These are phyloP conservation scores for Mucuna pruriens DNA, from an alignment of 306 rosid genomes.

Conservation along the genomic window DNA sequence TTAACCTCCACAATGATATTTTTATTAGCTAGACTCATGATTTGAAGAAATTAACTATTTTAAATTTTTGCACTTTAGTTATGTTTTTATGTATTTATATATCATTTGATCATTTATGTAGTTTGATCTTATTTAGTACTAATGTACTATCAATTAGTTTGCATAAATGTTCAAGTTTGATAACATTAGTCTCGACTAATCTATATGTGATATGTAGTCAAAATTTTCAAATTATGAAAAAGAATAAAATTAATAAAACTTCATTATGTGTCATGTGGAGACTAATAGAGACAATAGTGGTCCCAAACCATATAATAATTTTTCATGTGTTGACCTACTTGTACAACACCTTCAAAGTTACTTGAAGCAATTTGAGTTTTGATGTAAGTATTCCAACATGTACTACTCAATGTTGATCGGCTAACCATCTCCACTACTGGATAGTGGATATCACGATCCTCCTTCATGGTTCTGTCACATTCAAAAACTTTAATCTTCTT, in stretches of 20 bases:
- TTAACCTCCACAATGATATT: too few relatives aligned
- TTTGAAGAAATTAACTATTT: too few relatives aligned
- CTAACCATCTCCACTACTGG: constrained; percentile 87
- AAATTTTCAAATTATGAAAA: neutral
- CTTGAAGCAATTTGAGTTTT: constrained; percentile 93
- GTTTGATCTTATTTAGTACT: too few relatives aligned
- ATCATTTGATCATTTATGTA: too few relatives aligned
- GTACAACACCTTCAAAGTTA: constrained; percentile 89
- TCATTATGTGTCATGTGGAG: neutral
- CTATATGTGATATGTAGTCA: too few relatives aligned
- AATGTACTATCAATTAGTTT: too few relatives aligned
- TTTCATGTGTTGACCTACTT: constrained; percentile 53
- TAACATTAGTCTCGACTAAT: too few relatives aligned
- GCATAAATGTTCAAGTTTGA: too few relatives aligned
- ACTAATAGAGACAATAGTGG: neutral
- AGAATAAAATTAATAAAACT: neutral
- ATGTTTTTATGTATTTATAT: too few relatives aligned
- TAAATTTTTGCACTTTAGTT: too few relatives aligned
- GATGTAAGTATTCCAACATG: constrained; percentile 87
- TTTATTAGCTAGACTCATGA: too few relatives aligned
- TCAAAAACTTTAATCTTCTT: constrained; percentile 85
- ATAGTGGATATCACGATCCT: constrained; percentile 81
- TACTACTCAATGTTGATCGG: constrained; percentile 77
- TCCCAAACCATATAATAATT: neutral
- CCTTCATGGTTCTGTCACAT: constrained; percentile 64